Conservation (phyloP, 2,329 filamentous ascomycete genomes). For the Pleurostoma richardsiae region DNA sequence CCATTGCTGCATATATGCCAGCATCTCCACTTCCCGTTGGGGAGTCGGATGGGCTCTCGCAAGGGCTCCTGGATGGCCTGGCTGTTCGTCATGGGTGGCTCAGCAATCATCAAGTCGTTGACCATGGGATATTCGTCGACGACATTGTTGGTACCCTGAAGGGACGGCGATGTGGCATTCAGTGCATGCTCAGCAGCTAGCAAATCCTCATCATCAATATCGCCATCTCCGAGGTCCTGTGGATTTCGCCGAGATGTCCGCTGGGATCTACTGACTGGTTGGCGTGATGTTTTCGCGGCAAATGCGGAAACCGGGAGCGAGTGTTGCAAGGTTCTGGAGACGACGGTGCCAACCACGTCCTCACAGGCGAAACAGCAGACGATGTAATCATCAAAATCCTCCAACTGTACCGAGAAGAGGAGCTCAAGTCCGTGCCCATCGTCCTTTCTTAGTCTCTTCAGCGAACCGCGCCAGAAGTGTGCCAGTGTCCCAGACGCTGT, state of each 20-base stretch:
- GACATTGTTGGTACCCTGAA: slow-evolving; percentile 5
- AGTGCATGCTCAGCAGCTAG: slow-evolving; percentile 22
- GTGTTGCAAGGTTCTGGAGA: slow-evolving; percentile 19
- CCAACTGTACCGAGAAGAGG: slow-evolving; percentile 52
- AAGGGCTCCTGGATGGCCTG: background rate
- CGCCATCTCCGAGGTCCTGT: slow-evolving; percentile 21
- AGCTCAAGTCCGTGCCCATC: slow-evolving; percentile 46
- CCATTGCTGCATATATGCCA: slow-evolving; percentile 58
- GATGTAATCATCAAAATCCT: slow-evolving; percentile 50
- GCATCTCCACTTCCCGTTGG: slow-evolving; percentile 70
- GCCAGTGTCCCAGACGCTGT: slow-evolving; percentile 63
- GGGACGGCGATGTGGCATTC: slow-evolving; percentile 1
- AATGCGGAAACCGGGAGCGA: slow-evolving; percentile 12
- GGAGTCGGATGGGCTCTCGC: slow-evolving; percentile 43
- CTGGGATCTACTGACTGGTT: no score
- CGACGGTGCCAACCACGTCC: slow-evolving; percentile 64
- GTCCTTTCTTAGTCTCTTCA: slow-evolving; percentile 57
- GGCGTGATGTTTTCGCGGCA: background rate
- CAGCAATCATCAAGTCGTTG: slow-evolving; percentile 37
- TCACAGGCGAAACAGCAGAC: slow-evolving; percentile 76
- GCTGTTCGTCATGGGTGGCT: slow-evolving; percentile 2
- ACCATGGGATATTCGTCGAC: slow-evolving; percentile 47
- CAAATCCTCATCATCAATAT: slow-evolving; percentile 36
- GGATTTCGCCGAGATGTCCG: no score
- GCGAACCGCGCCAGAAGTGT: slow-evolving; percentile 63